Evolutionary conservation across 106 monocot species (phyloP).

Genomic region (Hemerocallis citrina): DNA sequence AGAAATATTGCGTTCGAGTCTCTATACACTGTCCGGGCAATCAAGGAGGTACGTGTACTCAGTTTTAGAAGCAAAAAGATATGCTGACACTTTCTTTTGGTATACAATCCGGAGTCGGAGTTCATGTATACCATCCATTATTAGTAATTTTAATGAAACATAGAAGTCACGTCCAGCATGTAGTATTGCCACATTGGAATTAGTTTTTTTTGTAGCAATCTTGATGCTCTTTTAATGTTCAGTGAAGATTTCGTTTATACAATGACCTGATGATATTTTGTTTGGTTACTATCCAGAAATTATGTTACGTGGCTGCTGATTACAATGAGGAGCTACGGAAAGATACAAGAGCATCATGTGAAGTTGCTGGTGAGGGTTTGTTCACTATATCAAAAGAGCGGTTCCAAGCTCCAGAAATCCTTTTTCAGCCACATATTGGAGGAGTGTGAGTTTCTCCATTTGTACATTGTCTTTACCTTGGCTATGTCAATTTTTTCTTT

Average conservation of each 20-base stretch:
- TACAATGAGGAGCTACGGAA: constrained; percentile 73
- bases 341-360: constrained; percentile 62
- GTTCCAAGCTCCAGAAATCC: constrained; percentile 72
- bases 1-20: constrained; percentile 70
- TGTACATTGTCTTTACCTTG: constrained; percentile 1
- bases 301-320: constrained; percentile 89
- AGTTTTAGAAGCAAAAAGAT: background rate
- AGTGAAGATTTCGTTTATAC: background rate
- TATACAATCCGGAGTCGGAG: too few species aligned
- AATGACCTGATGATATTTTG: background rate
- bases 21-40: constrained; percentile 74
- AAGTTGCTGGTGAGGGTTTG: constrained; percentile 80
- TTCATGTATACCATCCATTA: too few species aligned
- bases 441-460: constrained; percentile 54
- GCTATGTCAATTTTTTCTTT: background rate
- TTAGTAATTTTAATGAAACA: too few species aligned
- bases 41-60: constrained; percentile 72
- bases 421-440: constrained; percentile 87
- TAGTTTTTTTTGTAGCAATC: too few species aligned
- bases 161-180: too few species aligned
- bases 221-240: too few species aligned
- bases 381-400: constrained; percentile 88
- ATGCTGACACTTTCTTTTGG: background rate
- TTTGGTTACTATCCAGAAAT: constrained; percentile 40
- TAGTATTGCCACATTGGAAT: too few species aligned